Evolutionary conservation across 805 yeast genomes (phyloP).

Genomic region (Ogataea siamensis): DNA sequence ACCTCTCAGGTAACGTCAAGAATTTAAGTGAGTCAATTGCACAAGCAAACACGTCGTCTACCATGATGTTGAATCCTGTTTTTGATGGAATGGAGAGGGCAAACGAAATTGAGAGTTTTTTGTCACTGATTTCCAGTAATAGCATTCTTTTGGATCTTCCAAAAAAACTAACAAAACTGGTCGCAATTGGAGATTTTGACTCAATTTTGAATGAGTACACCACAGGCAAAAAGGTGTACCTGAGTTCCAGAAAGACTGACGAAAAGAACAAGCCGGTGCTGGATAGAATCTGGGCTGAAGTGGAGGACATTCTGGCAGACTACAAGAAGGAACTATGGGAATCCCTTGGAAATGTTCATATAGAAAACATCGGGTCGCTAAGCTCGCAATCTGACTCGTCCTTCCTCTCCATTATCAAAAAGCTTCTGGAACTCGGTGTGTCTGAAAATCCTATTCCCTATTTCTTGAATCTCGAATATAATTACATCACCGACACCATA

Average conservation of each 20-base stretch:
- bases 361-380: conserved; percentile 29
- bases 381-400: conserved; percentile 15
- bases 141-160: conserved; percentile 58
- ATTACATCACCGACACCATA: conserved; percentile 38
- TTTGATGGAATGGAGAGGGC: conserved; percentile 49
- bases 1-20: conserved; percentile 20
- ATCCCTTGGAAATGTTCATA: conserved; percentile 37
- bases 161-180: conserved; percentile 39
- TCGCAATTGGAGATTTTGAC: conserved; percentile 54
- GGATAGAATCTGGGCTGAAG: conserved; percentile 54
- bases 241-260: conserved; percentile 8
- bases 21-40: conserved; percentile 39
- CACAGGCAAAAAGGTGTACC: conserved; percentile 38
- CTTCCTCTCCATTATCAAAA: conserved; percentile 46
- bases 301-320: conserved; percentile 49
- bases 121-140: conserved; percentile 51
- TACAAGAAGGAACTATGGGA: conserved; percentile 58
- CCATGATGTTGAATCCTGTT: conserved; percentile 58
- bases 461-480: conserved; percentile 56
- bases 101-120: conserved; percentile 46
- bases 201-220: conserved; percentile 56
- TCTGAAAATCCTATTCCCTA: conserved; percentile 60
- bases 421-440: conserved; percentile 60
- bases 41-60: conserved; percentile 48
- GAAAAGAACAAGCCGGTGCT: conserved; percentile 34